Percentiles rank a stretch among this genome's conserved stretches.
These are phyloP conservation scores for Selaginella moellendorffii DNA, from an alignment of 75 land plant genomes.

Conservation along the genomic window DNA sequence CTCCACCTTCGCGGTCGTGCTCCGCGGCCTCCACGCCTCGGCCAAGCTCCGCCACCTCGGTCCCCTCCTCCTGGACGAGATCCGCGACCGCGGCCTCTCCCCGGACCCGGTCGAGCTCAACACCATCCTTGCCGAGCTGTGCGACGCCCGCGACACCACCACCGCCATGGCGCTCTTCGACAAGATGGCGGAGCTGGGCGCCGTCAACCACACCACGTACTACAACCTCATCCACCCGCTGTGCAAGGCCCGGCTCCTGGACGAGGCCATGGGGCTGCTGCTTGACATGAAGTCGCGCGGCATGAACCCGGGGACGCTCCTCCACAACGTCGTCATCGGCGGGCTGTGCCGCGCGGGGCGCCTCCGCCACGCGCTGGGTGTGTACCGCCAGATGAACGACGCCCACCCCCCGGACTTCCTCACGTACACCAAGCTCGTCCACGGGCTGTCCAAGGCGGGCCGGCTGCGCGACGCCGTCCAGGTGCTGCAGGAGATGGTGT, in stretches of 20 bases:
- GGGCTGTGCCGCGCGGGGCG: not conserved
- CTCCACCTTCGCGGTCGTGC: not conserved
- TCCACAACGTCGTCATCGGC: not conserved
- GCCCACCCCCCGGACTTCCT: conserved; percentile 16
- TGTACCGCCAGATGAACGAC: not conserved
- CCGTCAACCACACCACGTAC: not conserved
- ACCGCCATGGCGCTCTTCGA: not conserved
- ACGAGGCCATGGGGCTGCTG: not conserved
- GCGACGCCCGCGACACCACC: too few species aligned
- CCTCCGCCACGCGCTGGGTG: not conserved
- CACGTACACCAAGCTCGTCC: conserved; percentile 42
- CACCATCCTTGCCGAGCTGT: not conserved
- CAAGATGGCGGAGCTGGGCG: not conserved
- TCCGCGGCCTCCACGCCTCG: not conserved
- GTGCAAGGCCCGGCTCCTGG: not conserved
- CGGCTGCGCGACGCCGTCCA: conserved; percentile 49
- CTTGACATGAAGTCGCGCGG: not conserved
- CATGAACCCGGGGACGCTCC: not conserved
- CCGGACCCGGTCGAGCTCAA: not conserved
- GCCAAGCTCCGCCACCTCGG: not conserved
- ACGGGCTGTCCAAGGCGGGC: conserved; percentile 49
- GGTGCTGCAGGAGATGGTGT: conserved; percentile 40
- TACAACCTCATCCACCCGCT: not conserved
- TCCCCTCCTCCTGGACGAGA: not conserved
- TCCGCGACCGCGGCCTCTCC: not conserved